Conservation (phyloP, 2,329 filamentous ascomycete species). For the Colletotrichum sojae region DNA sequence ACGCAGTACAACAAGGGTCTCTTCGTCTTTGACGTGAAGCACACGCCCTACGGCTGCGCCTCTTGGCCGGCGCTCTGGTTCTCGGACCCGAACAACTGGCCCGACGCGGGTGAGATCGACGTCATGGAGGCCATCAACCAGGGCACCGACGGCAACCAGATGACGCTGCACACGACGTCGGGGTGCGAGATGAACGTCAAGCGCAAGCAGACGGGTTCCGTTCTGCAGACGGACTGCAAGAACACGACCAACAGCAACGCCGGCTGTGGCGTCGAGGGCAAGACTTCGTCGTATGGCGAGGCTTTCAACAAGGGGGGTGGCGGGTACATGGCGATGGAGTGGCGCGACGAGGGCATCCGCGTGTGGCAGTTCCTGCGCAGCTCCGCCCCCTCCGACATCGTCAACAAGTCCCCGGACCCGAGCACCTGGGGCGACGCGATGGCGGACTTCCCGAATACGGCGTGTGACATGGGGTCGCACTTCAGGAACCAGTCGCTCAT, state of each 20-base stretch:
- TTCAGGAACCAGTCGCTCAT: constrained; percentile 78
- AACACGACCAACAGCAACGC: constrained; percentile 66
- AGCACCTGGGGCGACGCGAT: constrained; percentile 72
- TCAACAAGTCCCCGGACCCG: constrained; percentile 68
- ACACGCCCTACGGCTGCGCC: constrained; percentile 74
- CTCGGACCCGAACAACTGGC: constrained; percentile 73
- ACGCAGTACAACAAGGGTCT: constrained; percentile 72
- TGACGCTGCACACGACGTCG: constrained; percentile 71
- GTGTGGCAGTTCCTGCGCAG: constrained; percentile 71
- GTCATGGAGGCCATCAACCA: constrained; percentile 72
- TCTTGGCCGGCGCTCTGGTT: constrained; percentile 79
- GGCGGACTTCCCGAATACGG: constrained; percentile 76
- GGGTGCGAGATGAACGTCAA: constrained; percentile 67
- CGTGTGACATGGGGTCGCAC: constrained; percentile 71
- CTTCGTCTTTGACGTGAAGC: constrained; percentile 77
- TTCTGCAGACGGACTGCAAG: constrained; percentile 63
- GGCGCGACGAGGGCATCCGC: constrained; percentile 72
- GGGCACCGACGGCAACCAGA: constrained; percentile 67
- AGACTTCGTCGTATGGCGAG: constrained; percentile 62
- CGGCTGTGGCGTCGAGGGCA: constrained; percentile 69
- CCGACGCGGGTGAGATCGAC: constrained; percentile 75
- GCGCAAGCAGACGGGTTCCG: constrained; percentile 66
- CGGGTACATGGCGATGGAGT: constrained; percentile 73
- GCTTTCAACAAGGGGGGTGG: constrained; percentile 68
- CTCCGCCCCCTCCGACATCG: constrained; percentile 67